Conservation (phyloP, 306 rosid species). For the Begonia masoniana region DNA sequence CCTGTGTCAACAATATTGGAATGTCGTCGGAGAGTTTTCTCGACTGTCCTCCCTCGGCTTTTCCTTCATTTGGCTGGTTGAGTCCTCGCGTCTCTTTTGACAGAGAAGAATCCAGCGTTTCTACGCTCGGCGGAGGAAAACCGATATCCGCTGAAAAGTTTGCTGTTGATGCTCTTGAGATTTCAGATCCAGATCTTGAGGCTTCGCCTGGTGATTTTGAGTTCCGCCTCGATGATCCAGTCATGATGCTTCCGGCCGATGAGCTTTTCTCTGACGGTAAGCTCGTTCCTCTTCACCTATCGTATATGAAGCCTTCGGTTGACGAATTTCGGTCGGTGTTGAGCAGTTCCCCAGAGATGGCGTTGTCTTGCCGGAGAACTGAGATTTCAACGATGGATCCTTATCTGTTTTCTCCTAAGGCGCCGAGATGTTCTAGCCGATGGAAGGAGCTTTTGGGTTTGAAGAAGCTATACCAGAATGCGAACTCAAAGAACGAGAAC, state of each 20-base stretch:
- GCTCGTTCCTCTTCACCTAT: conserved; percentile 59
- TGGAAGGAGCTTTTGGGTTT: conserved; percentile 79
- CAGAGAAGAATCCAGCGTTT: conserved; percentile 10
- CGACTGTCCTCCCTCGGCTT: conserved; percentile 35
- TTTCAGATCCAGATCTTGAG: conserved; percentile 59
- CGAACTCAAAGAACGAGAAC: conserved; percentile 23
- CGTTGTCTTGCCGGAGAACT: conserved; percentile 17
- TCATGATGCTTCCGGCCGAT: conserved; percentile 87
- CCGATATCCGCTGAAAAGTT: background rate
- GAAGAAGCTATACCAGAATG: conserved; percentile 44
- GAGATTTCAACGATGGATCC: conserved; percentile 35
- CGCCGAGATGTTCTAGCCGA: conserved; percentile 86
- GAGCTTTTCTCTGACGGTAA: conserved; percentile 84
- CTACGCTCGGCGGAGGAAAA: no score
- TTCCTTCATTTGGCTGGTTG: conserved; percentile 52
- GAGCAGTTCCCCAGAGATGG: conserved; percentile 18
- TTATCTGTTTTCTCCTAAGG: conserved; percentile 75
- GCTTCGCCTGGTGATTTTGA: conserved; percentile 42
- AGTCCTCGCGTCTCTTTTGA: conserved; percentile 44
- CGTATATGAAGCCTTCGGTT: conserved; percentile 21
- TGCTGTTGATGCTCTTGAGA: conserved; percentile 3
- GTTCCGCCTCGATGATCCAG: conserved; percentile 76
- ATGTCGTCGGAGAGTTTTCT: conserved; percentile 58
- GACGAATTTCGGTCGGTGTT: conserved; percentile 8
- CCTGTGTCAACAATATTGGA: conserved; percentile 76